These are phyloP conservation scores for Shiraia bambusicola DNA, from an alignment of 2,329 filamentous ascomycete species.

Conservation along the genomic window DNA sequence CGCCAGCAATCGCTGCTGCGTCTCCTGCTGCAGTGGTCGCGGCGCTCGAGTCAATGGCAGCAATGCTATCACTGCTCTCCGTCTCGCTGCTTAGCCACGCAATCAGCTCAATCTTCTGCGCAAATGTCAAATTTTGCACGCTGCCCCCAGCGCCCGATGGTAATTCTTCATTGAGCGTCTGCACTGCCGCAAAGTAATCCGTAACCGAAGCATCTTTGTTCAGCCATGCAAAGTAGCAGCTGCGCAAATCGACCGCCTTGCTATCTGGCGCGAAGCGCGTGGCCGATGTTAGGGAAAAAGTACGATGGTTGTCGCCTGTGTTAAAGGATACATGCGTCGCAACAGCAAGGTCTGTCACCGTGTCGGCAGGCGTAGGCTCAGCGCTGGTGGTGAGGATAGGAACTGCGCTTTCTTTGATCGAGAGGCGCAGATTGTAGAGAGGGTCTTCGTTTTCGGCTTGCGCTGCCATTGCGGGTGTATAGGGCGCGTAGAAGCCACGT, in stretches of 20 bases:
- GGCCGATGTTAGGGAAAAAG: conserved; percentile 68
- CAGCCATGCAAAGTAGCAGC: conserved; percentile 93
- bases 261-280: conserved; percentile 80
- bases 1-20: conserved; percentile 56
- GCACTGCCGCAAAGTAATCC: conserved; percentile 85
- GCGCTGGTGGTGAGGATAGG: conserved; percentile 73
- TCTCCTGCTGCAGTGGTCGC: conserved; percentile 50
- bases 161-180: conserved; percentile 77
- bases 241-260: conserved; percentile 78
- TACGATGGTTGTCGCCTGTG: conserved; percentile 60
- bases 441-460: conserved; percentile 59
- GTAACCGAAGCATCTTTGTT: conserved; percentile 88
- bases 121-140: conserved; percentile 87
- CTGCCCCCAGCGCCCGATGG: conserved; percentile 61
- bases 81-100: conserved; percentile 90
- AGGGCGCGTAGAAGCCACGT: conserved; percentile 9
- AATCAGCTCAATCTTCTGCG: conserved; percentile 86
- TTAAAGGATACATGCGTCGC: conserved; percentile 64
- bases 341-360: conserved; percentile 61
- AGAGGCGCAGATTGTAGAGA: conserved; percentile 78
- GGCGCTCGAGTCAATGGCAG: conserved; percentile 69
- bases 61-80: conserved; percentile 83
- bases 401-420: conserved; percentile 69
- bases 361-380: conserved; percentile 63
- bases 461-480: conserved; percentile 21